Conservation (phyloP, 2,329 filamentous ascomycete species). For the Talaromyces sp. region DNA sequence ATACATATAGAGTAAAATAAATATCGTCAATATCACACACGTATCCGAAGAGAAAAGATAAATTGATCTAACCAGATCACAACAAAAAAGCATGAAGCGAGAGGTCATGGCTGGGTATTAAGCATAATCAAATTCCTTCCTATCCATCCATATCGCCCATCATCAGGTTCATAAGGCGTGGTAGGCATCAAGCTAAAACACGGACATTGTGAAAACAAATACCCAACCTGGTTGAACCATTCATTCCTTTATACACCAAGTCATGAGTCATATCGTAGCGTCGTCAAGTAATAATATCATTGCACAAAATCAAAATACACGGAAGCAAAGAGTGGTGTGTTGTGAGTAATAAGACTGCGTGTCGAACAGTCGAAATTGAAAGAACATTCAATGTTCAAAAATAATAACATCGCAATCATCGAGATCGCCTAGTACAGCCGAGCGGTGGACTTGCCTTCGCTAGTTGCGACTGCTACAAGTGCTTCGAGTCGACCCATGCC, state of each 20-base stretch:
- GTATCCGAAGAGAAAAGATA: not conserved
- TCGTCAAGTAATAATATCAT: slow-evolving; percentile 6
- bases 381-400: not conserved
- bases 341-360: not conserved
- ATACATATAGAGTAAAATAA: slow-evolving; percentile 1
- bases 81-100: not conserved
- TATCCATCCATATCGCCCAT: not conserved
- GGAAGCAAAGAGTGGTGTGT: slow-evolving; percentile 2
- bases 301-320: slow-evolving; percentile 2
- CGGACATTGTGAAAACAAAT: not conserved
- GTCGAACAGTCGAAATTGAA: not conserved
- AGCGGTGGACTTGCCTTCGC: slow-evolving; percentile 40
- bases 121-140: not conserved
- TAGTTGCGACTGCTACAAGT: slow-evolving; percentile 50
- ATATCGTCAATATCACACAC: slow-evolving; percentile 5
- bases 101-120: slow-evolving; percentile 8
- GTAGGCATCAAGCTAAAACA: slow-evolving; percentile 1
- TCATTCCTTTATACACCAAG: slow-evolving; percentile 5
- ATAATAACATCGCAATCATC: not conserved
- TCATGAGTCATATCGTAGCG: slow-evolving; percentile 9
- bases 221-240: not conserved
- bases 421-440: slow-evolving; percentile 23
- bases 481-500: slow-evolving; percentile 50
- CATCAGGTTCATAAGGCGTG: slow-evolving; percentile 3
- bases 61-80: slow-evolving; percentile 3